Evolutionary conservation across 192 early-diverging fungal genomes (phyloP).

Genomic region (Rhizophlyctis rosea): DNA sequence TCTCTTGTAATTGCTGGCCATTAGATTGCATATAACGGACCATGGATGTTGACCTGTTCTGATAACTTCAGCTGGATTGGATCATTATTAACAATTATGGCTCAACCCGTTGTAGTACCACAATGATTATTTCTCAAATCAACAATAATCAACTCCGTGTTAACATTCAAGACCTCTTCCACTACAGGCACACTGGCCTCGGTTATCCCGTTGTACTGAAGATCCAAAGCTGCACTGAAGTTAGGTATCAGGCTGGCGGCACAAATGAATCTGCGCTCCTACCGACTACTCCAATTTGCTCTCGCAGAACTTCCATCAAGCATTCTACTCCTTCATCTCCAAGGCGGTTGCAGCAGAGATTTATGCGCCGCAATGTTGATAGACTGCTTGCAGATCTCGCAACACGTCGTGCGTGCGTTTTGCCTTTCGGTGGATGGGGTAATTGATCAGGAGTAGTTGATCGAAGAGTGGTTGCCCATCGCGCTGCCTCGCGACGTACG

Average conservation of each 20-base stretch:
- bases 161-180: constrained; percentile 30
- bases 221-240: constrained; percentile 27
- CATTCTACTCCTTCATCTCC: constrained; percentile 31
- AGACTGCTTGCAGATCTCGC: constrained; percentile 4
- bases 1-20: no score
- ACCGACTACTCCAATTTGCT: constrained; percentile 38
- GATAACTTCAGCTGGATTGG: no score
- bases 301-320: constrained; percentile 31
- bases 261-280: neutral
- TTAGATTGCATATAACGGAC: no score
- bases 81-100: no score
- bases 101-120: no score
- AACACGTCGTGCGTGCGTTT: constrained; percentile 9
- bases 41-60: no score
- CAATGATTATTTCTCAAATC: constrained; percentile 36
- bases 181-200: constrained; percentile 33
- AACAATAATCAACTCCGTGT: constrained; percentile 34
- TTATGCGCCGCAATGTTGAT: constrained; percentile 28
- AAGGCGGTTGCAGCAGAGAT: constrained; percentile 30
- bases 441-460: constrained; percentile 19
- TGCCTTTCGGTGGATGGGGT: constrained; percentile 8
- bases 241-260: neutral
- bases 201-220: constrained; percentile 35
- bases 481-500: constrained; percentile 28
- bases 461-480: constrained; percentile 24